Conservation (phyloP, 495 filamentous ascomycete species). For the Neurospora sp. region DNA sequence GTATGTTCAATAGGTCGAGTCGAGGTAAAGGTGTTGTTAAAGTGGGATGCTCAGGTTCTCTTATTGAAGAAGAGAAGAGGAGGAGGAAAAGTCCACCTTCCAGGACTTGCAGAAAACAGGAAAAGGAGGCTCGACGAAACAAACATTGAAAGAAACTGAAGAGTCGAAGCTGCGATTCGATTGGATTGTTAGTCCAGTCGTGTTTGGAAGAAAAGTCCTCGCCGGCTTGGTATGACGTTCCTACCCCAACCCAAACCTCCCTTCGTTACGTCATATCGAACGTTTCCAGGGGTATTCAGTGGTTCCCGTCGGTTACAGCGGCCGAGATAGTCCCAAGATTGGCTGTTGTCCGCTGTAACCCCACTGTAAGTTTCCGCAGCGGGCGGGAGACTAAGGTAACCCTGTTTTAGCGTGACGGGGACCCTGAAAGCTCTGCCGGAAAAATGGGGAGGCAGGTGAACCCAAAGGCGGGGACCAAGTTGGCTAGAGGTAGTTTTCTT, state of each 20-base stretch:
- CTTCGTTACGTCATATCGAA: not conserved
- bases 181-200: not conserved
- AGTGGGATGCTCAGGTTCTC: not conserved
- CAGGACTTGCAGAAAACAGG: not conserved
- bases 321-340: not conserved
- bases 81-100: not conserved
- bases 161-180: not conserved
- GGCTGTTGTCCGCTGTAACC: not conserved
- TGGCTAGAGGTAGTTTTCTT: not conserved
- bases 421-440: not conserved
- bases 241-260: not conserved
- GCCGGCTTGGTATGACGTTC: not conserved
- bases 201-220: not conserved
- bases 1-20: not conserved
- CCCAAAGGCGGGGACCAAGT: not conserved
- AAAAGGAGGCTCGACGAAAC: not conserved
- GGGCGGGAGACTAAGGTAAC: not conserved
- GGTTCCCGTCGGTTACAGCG: not conserved
- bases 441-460: not conserved
- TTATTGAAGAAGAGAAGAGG: not conserved
- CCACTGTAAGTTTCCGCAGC: not conserved
- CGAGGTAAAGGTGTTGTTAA: not conserved
- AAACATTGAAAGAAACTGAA: not conserved
- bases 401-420: not conserved
- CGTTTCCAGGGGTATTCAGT: not conserved